Conservation (phyloP, 208 protist species). For the Jaenimonas drosophilae region DNA sequence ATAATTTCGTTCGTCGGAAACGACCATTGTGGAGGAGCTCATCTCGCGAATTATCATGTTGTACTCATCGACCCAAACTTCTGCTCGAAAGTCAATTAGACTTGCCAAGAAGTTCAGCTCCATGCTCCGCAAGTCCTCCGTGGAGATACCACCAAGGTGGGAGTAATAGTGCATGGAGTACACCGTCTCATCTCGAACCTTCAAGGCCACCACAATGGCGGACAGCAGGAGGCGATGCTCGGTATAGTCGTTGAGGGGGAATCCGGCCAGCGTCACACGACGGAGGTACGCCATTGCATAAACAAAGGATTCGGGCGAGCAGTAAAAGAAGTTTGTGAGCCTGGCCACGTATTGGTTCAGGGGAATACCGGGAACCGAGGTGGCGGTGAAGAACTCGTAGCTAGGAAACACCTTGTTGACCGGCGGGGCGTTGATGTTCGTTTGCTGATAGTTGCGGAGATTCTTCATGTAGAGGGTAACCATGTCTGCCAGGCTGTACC, state of each 20-base stretch:
- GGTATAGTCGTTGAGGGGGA: slow-evolving; percentile 39
- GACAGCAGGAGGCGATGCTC: slow-evolving; percentile 86
- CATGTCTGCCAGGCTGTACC: slow-evolving; percentile 24
- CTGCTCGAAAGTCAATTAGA: slow-evolving; percentile 36
- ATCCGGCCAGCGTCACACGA: slow-evolving; percentile 19
- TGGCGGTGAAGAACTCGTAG: slow-evolving; percentile 34
- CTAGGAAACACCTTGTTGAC: slow-evolving; percentile 19
- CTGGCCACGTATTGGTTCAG: slow-evolving; percentile 29
- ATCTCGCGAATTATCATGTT: slow-evolving; percentile 23
- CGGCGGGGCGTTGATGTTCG: slow-evolving; percentile 2
- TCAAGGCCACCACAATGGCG: slow-evolving; percentile 76
- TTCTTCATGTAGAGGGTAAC: slow-evolving; percentile 22
- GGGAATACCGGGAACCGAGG: slow-evolving; percentile 25
- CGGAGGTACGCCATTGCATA: slow-evolving; percentile 38
- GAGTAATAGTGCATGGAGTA: slow-evolving; percentile 90
- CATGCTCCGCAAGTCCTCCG: slow-evolving; percentile 74
- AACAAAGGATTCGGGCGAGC: slow-evolving; percentile 31
- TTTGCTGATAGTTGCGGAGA: slow-evolving; percentile 5
- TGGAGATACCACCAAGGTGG: slow-evolving; percentile 77
- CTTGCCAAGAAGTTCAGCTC: slow-evolving; percentile 77
- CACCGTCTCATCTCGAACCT: slow-evolving; percentile 87
- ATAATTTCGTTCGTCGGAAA: no score
- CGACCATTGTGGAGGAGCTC: slow-evolving; percentile 4
- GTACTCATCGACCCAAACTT: slow-evolving; percentile 30
- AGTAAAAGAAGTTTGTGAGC: slow-evolving; percentile 38